These are phyloP conservation scores for Aspergillus olivimuriae DNA, from an alignment of 495 filamentous ascomycete genomes.

Conservation along the genomic window DNA sequence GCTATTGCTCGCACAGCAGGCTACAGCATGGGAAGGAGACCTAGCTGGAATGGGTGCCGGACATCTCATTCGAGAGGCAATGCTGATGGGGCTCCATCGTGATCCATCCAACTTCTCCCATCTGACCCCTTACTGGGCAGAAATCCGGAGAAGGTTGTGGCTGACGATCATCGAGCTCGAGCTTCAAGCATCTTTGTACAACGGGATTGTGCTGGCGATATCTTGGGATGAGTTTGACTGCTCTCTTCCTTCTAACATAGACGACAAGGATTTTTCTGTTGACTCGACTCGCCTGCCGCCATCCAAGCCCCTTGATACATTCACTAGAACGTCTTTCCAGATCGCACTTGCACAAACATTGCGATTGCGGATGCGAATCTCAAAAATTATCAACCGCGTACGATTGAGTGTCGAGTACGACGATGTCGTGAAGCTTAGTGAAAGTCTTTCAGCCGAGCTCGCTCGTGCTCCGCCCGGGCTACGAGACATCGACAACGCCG, in stretches of 20 bases:
- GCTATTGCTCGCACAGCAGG: constrained; percentile 5
- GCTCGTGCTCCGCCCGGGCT: not conserved
- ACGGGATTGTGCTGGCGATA: not conserved
- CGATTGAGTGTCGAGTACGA: not conserved
- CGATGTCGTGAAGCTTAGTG: not conserved
- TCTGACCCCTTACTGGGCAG: not conserved
- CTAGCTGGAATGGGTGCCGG: constrained; percentile 2
- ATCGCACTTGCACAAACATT: not conserved
- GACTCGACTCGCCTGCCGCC: not conserved
- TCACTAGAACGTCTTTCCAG: not conserved
- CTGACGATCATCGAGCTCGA: not conserved
- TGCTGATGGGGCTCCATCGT: constrained; percentile 9
- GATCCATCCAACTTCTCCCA: constrained; percentile 1
- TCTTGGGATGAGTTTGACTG: not conserved
- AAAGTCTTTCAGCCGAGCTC: not conserved
- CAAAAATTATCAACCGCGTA: not conserved
- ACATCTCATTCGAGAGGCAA: constrained; percentile 7
- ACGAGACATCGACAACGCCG: not conserved
- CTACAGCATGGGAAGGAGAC: constrained; percentile 7
- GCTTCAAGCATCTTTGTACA: not conserved
- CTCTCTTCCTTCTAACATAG: not conserved
- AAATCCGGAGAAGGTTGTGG: not conserved
- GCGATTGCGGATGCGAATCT: not conserved
- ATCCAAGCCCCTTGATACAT: not conserved
- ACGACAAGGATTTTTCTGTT: not conserved